Conservation (phyloP, 148 eudicot species). For the Rhododendron griersonianum region DNA sequence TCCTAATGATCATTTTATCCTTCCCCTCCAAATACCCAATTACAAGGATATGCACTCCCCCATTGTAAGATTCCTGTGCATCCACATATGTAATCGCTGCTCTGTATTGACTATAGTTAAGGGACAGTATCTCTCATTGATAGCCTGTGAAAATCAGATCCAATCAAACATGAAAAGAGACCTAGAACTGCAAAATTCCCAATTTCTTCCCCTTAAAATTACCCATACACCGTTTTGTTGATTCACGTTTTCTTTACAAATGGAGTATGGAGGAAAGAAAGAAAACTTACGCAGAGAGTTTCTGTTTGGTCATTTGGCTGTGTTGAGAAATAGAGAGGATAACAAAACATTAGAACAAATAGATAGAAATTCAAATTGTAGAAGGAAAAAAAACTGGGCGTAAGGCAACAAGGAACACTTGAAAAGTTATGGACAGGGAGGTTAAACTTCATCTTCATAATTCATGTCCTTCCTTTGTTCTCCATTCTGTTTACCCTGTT, state of each 20-base stretch:
- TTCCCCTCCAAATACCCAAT: constrained; percentile 55
- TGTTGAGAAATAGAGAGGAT: neutral
- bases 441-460: neutral
- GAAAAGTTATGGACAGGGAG: neutral
- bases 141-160: constrained; percentile 44
- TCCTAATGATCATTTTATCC: constrained; percentile 37
- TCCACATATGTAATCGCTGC: constrained; percentile 77
- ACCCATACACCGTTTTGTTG: neutral
- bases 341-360: neutral
- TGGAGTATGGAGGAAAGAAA: neutral
- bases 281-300: neutral
- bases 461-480: neutral
- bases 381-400: too few species aligned
- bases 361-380: too few species aligned
- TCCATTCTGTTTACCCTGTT: neutral
- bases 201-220: neutral
- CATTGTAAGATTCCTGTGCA: constrained; percentile 69
- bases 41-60: constrained; percentile 73
- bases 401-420: neutral
- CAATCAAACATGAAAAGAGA: constrained; percentile 8
- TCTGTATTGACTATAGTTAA: constrained; percentile 45
- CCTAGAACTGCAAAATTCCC: neutral
- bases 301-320: neutral
- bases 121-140: constrained; percentile 65
- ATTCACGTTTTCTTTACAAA: neutral